These are phyloP conservation scores for Choricystis sp. DNA, from an alignment of 139 green algal genomes.

Conservation along the genomic window DNA sequence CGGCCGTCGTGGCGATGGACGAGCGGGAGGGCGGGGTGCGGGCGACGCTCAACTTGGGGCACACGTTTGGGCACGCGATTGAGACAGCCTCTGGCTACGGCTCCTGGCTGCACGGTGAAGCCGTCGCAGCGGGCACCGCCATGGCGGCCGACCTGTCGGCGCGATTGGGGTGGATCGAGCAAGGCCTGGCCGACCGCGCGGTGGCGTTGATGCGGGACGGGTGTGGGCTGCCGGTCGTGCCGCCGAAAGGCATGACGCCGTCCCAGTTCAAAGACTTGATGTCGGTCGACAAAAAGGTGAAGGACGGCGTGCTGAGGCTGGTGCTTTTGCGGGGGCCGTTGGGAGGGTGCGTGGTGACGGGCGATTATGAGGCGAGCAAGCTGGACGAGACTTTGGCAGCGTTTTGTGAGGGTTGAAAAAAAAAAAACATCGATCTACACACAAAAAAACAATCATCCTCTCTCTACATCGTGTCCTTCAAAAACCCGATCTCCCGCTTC, in stretches of 20 bases:
- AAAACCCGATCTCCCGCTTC: too few species aligned
- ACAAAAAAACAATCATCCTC: not conserved
- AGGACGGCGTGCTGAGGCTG: slow-evolving; percentile 73
- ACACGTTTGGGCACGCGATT: slow-evolving; percentile 98
- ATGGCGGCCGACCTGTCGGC: slow-evolving; percentile 92
- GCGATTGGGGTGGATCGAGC: slow-evolving; percentile 85
- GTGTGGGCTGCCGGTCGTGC: slow-evolving; percentile 44
- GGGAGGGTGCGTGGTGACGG: slow-evolving; percentile 83
- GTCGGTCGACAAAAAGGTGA: slow-evolving; percentile 95
- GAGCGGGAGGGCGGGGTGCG: slow-evolving; percentile 89
- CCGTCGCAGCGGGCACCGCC: slow-evolving; percentile 77
- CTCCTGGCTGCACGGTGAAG: slow-evolving; percentile 83
- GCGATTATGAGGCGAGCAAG: slow-evolving; percentile 66
- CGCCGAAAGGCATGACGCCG: slow-evolving; percentile 41
- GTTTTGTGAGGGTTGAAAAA: slow-evolving; percentile 40
- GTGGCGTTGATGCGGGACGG: slow-evolving; percentile 40
- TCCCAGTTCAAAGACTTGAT: slow-evolving; percentile 77
- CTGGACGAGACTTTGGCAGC: slow-evolving; percentile 68
- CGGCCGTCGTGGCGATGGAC: slow-evolving; percentile 79
- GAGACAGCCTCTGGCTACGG: slow-evolving; percentile 65
- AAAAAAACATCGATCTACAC: not conserved
- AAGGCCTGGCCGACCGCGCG: slow-evolving; percentile 42
- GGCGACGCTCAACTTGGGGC: slow-evolving; percentile 93
- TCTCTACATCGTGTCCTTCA: not conserved
- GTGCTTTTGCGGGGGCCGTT: slow-evolving; percentile 86